phyloP scores from a whole-genome alignment of 1,284 basidiomycete genomes.

The Pyrrhoderma noxium region DNA sequence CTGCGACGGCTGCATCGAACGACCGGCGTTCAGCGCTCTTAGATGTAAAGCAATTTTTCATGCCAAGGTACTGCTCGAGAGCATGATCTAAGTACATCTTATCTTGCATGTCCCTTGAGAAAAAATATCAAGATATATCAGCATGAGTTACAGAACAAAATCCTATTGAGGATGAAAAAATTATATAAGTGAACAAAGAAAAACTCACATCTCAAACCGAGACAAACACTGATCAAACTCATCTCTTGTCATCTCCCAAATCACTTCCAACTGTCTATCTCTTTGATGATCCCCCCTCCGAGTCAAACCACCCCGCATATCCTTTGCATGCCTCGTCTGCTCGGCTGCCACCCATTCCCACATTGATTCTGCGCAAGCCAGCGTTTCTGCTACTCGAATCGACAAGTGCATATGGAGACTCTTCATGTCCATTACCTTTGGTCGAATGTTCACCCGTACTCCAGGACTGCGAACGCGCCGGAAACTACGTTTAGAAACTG shows the following conservation, averaged over 20 bases:
- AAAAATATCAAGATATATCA: too few species aligned
- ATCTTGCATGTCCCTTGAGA: slow-evolving; percentile 54
- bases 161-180: too few species aligned
- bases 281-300: neutral
- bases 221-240: slow-evolving; percentile 51
- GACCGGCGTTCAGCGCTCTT: slow-evolving; percentile 40
- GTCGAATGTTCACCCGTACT: too few species aligned
- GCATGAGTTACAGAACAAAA: too few species aligned
- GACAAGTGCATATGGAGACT: slow-evolving; percentile 54
- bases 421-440: slow-evolving; percentile 41
- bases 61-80: slow-evolving; percentile 41
- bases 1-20: slow-evolving; percentile 47
- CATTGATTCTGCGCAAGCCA: slow-evolving; percentile 64
- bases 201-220: slow-evolving; percentile 52
- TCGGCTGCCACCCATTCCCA: slow-evolving; percentile 62
- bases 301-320: neutral
- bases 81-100: slow-evolving; percentile 40
- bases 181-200: too few species aligned
- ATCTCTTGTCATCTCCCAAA: slow-evolving; percentile 43
- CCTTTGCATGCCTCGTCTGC: slow-evolving; percentile 28
- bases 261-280: slow-evolving; percentile 23
- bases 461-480: too few species aligned
- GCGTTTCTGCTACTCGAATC: slow-evolving; percentile 47
- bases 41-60: slow-evolving; percentile 33
- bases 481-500: too few species aligned